These are phyloP conservation scores for Uronychia binucleata DNA, from an alignment of 73 alveolate genomes.

Conservation along the genomic window DNA sequence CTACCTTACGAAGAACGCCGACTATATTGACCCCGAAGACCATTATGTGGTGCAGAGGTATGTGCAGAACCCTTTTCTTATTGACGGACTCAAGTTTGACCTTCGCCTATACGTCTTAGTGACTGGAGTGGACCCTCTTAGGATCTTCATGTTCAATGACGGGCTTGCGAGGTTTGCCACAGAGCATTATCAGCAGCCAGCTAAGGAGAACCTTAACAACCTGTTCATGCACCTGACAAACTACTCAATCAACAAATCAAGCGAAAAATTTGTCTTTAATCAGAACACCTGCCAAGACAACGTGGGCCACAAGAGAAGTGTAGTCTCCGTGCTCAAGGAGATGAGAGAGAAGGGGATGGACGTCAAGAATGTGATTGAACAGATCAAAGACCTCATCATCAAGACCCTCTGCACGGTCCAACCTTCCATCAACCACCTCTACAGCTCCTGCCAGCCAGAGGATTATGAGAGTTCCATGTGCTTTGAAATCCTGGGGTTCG, in stretches of 20 bases:
- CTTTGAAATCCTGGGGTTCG: slow-evolving; percentile 93
- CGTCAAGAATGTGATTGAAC: slow-evolving; percentile 50
- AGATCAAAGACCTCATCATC: slow-evolving; percentile 85
- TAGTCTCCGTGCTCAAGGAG: slow-evolving; percentile 52
- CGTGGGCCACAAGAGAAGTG: slow-evolving; percentile 66
- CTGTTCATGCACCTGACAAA: slow-evolving; percentile 85
- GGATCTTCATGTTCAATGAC: slow-evolving; percentile 76
- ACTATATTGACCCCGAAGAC: slow-evolving; percentile 18
- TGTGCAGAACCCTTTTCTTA: slow-evolving; percentile 76
- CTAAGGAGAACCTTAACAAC: slow-evolving; percentile 54
- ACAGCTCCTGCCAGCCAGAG: slow-evolving; percentile 73
- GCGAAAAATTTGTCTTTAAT: neutral
- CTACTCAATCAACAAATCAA: slow-evolving; percentile 79
- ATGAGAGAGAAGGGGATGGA: slow-evolving; percentile 56
- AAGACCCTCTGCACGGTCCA: slow-evolving; percentile 81
- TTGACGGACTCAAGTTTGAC: slow-evolving; percentile 83
- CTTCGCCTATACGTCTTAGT: slow-evolving; percentile 81
- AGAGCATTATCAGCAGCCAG: slow-evolving; percentile 62
- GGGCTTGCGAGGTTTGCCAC: slow-evolving; percentile 91
- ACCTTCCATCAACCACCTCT: slow-evolving; percentile 69
- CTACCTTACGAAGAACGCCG: slow-evolving; percentile 12
- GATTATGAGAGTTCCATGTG: slow-evolving; percentile 79
- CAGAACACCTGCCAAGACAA: slow-evolving; percentile 41
- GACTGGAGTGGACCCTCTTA: slow-evolving; percentile 81
- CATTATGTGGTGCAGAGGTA: slow-evolving; percentile 68